These are phyloP conservation scores for Daucus carota DNA, from an alignment of 129 eudicot species.

Conservation along the genomic window DNA sequence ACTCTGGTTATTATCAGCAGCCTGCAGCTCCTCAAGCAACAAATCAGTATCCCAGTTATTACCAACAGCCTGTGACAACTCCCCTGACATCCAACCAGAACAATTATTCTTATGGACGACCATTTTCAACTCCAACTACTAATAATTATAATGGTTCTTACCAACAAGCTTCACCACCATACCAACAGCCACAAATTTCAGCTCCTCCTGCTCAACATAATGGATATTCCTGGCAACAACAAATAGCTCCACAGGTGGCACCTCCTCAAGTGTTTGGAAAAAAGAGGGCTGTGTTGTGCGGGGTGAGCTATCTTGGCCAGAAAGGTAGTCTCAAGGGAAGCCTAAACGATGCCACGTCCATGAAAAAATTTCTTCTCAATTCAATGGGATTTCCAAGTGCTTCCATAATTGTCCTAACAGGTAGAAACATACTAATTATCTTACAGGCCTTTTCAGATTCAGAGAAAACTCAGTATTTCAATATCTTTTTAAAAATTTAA, in stretches of 20 bases:
- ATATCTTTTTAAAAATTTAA: not conserved
- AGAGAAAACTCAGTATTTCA: not conserved
- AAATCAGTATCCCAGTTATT: constrained; percentile 10
- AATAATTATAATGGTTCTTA: constrained; percentile 14
- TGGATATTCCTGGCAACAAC: not conserved
- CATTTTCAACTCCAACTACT: constrained; percentile 7
- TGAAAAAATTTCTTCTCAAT: constrained; percentile 36
- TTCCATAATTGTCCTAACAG: constrained; percentile 61
- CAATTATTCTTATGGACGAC: constrained; percentile 12
- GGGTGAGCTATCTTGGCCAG: constrained; percentile 62
- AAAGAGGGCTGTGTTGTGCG: constrained; percentile 63
- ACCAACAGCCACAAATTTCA: constrained; percentile 8
- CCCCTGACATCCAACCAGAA: constrained; percentile 9
- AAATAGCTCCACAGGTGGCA: constrained; percentile 8
- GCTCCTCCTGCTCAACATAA: not conserved
- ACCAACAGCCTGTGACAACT: constrained; percentile 9
- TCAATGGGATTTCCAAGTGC: constrained; percentile 46
- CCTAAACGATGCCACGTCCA: constrained; percentile 41
- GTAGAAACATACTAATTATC: constrained; percentile 17
- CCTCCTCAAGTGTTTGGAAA: constrained; percentile 28
- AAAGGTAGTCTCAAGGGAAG: constrained; percentile 50
- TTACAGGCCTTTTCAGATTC: not conserved
- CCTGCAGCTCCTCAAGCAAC: constrained; percentile 10
- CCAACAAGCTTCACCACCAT: constrained; percentile 13
- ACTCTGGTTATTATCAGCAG: constrained; percentile 21